phyloP scores from a whole-genome alignment of 257 asterid genomes.

The Ehretia macrophylla region DNA sequence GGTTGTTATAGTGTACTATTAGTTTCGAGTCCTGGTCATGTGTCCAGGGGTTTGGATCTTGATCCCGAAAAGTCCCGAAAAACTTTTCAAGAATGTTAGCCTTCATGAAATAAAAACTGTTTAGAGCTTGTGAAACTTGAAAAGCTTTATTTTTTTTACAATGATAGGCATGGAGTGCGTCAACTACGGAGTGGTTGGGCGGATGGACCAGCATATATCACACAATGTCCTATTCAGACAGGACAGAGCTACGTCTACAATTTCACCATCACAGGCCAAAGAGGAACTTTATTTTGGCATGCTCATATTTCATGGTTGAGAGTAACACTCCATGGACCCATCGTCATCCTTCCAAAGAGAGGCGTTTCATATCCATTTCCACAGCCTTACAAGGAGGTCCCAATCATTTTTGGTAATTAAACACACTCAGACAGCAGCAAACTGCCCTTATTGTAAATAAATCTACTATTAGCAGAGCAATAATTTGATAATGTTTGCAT shows the following conservation, averaged over 20 bases:
- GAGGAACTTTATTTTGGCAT: constrained; percentile 68
- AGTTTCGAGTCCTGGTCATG: no score
- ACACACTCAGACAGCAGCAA: no score
- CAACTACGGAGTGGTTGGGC: constrained; percentile 73
- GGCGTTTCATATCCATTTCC: constrained; percentile 51
- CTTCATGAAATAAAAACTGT: no score
- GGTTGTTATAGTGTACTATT: not conserved
- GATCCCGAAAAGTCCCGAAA: no score
- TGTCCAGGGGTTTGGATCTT: no score
- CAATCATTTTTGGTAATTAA: constrained; percentile 49
- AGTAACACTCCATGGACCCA: constrained; percentile 56
- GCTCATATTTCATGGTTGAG: constrained; percentile 73
- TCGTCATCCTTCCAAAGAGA: constrained; percentile 50
- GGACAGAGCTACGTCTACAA: constrained; percentile 54
- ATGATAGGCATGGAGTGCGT: constrained; percentile 54
- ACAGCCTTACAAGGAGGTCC: constrained; percentile 48
- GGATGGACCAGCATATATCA: constrained; percentile 57
- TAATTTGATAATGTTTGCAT: not conserved
- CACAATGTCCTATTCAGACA: constrained; percentile 64
- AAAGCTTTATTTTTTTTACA: not conserved
- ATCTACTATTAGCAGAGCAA: not conserved
- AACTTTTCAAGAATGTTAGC: no score
- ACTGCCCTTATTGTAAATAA: no score
- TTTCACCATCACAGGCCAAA: constrained; percentile 52
- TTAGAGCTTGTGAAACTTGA: not conserved